phyloP scores from a whole-genome alignment of 495 filamentous ascomycete species.

The Evansstolkia leycettana region DNA sequence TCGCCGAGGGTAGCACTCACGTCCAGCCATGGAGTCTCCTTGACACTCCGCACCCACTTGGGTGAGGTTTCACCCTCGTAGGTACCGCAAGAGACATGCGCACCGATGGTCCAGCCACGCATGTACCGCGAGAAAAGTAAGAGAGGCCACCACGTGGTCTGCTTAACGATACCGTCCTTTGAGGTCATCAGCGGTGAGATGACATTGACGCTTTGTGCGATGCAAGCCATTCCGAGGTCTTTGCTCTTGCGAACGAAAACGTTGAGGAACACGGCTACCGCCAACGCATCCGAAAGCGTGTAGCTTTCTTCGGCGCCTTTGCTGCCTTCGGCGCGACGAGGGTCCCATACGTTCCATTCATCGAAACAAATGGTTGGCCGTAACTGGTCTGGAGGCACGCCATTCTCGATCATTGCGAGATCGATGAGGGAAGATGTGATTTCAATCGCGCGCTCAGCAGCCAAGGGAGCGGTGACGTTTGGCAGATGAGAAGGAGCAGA shows the following conservation, averaged over 20 bases:
- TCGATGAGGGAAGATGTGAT: conserved; percentile 57
- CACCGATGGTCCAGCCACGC: conserved; percentile 53
- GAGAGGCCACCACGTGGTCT: conserved; percentile 70
- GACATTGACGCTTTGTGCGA: conserved; percentile 70
- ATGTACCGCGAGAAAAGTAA: conserved; percentile 61
- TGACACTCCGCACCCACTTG: conserved; percentile 46
- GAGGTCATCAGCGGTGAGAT: conserved; percentile 68
- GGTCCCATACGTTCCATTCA: conserved; percentile 83
- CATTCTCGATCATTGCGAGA: conserved; percentile 59
- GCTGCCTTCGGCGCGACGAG: conserved; percentile 55
- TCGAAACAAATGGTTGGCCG: conserved; percentile 67
- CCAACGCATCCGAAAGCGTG: conserved; percentile 63
- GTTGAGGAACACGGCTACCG: conserved; percentile 63
- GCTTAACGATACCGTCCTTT: conserved; percentile 47
- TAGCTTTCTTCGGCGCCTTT: conserved; percentile 58
- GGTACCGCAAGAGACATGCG: conserved; percentile 43
- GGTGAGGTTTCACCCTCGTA: conserved; percentile 56
- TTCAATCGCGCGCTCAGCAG: conserved; percentile 64
- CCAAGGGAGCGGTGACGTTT: conserved; percentile 55
- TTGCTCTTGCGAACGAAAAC: conserved; percentile 66
- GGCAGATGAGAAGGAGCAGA: conserved; percentile 37
- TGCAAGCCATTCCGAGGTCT: conserved; percentile 68
- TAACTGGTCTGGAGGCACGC: conserved; percentile 40
- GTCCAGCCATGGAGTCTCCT: conserved; percentile 61
- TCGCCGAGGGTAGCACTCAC: conserved; percentile 52